Percentiles rank a stretch among this genome's conserved stretches.
phyloP scores from a whole-genome alignment of 768 basidiomycete genomes.

The Pholiota microspora region DNA sequence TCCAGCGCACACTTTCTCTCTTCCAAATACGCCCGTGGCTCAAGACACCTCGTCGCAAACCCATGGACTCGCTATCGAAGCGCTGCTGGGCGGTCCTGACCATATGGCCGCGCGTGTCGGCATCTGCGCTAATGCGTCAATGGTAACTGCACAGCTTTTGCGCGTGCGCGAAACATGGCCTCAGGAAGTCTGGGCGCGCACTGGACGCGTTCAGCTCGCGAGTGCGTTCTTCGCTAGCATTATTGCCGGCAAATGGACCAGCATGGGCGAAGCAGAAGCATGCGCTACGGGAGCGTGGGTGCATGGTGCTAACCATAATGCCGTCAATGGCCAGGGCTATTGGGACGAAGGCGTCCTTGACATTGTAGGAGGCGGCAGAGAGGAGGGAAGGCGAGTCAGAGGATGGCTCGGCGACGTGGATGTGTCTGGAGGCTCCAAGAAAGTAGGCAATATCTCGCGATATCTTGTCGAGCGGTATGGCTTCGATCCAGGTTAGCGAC shows the following conservation, averaged over 20 bases:
- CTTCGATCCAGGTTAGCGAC: slow-evolving; percentile 63
- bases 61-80: slow-evolving; percentile 73
- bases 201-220: slow-evolving; percentile 76
- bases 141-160: slow-evolving; percentile 73
- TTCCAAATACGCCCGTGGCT: slow-evolving; percentile 72
- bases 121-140: slow-evolving; percentile 65
- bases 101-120: slow-evolving; percentile 76
- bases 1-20: slow-evolving; percentile 60
- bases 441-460: slow-evolving; percentile 63
- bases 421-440: slow-evolving; percentile 57
- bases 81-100: slow-evolving; percentile 75
- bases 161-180: slow-evolving; percentile 79
- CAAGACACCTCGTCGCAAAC: slow-evolving; percentile 82
- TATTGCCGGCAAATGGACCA: slow-evolving; percentile 67
- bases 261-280: slow-evolving; percentile 75
- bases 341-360: slow-evolving; percentile 84
- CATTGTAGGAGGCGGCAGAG: slow-evolving; percentile 72
- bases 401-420: slow-evolving; percentile 87
- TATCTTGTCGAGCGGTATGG: slow-evolving; percentile 82
- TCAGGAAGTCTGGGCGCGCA: slow-evolving; percentile 74
- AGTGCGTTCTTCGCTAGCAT: slow-evolving; percentile 72
- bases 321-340: slow-evolving; percentile 38
- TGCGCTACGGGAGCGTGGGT: slow-evolving; percentile 80
- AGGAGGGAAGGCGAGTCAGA: slow-evolving; percentile 70
- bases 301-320: slow-evolving; percentile 42